Evolutionary conservation across 805 yeast species (phyloP).

Genomic region (Metschnikowia bowlesiae): DNA sequence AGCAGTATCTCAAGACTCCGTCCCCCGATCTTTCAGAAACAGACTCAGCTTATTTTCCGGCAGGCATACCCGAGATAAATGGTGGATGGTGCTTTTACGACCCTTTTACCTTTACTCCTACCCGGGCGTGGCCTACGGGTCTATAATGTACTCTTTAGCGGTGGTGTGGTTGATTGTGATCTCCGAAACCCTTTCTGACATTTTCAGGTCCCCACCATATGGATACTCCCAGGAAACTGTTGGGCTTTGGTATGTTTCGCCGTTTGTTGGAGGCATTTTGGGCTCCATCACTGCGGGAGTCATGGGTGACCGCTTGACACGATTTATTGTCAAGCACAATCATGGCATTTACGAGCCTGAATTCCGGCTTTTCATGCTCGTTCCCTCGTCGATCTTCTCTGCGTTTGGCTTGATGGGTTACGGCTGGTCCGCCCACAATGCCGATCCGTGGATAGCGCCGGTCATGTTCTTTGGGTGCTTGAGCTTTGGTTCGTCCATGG

Average conservation of each 20-base stretch:
- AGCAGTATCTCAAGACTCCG: neutral
- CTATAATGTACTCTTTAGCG: conserved; percentile 50
- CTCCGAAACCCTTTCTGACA: conserved; percentile 50
- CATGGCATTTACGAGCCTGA: conserved; percentile 61
- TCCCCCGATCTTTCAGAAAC: conserved; percentile 20
- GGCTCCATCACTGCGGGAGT: conserved; percentile 55
- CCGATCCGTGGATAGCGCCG: conserved; percentile 55
- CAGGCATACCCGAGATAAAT: conserved; percentile 43
- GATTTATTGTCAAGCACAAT: conserved; percentile 42
- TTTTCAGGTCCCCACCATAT: conserved; percentile 45
- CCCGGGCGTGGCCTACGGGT: conserved; percentile 49
- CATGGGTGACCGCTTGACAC: conserved; percentile 44
- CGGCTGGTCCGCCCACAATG: conserved; percentile 51
- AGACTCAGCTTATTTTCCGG: conserved; percentile 46
- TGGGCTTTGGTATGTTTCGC: conserved; percentile 52
- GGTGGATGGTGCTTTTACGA: conserved; percentile 53
- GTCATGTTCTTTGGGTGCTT: conserved; percentile 51
- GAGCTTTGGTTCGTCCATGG: conserved; percentile 58
- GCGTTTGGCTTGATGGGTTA: conserved; percentile 57
- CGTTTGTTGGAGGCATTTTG: conserved; percentile 53
- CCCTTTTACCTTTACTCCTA: conserved; percentile 50
- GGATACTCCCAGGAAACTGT: conserved; percentile 42
- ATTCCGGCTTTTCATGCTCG: conserved; percentile 50
- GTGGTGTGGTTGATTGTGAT: conserved; percentile 63
- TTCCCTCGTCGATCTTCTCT: conserved; percentile 43